Base-by-base conservation (phyloP, 441 rosid genomes). In the Gossypium schwendimanii region DNA sequence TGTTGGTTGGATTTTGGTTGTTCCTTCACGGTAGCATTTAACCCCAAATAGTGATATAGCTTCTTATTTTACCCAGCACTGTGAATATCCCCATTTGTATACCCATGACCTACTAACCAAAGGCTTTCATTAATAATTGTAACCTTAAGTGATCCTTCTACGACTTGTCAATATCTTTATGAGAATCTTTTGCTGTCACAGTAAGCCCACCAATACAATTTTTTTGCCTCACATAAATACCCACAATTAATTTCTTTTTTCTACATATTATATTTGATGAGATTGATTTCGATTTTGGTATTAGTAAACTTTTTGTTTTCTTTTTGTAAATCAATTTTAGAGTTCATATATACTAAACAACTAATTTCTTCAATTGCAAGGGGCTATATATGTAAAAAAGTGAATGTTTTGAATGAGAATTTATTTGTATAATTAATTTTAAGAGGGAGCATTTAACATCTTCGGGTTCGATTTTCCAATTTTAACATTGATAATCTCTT, bases 121-220 rank as follows among this genome's bases (percentile, higher is more conserved):
- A 63, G 44, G 10, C 33, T 54, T 68, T 64, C 60, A 63, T 41
- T 57, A 63, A 62, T 70, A 53, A 21, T 4, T 39, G 59, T 75
- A 71, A 69, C 49, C 63, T 65, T 74, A 44, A 75, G 66, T 77
- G 63, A 79, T 44, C 63, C 77, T 73, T 63, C 72, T 54, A 63
- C 72, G 86, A 77, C 63, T 67, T 39, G 83, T 83, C 87, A 80
- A 78, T 78, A 64, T 85, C 83, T 73, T 81, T 31, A 31, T 31
- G 33, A 31, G 33, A 31, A 31, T 31, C 33, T 31, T 31, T 31
- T 31, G 33, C 33, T 31, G 33, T 31, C 33, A 31, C 33, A 31
- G 33, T 31, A 31, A 31, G 33, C 33, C 33, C 54, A 79, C 76
- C 80, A 73, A 72, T 65, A 54, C 75, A 69, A 73, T 21, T 65